Conservation (phyloP, 2,329 filamentous ascomycete genomes). For the Aspergillus costaricaensis region DNA sequence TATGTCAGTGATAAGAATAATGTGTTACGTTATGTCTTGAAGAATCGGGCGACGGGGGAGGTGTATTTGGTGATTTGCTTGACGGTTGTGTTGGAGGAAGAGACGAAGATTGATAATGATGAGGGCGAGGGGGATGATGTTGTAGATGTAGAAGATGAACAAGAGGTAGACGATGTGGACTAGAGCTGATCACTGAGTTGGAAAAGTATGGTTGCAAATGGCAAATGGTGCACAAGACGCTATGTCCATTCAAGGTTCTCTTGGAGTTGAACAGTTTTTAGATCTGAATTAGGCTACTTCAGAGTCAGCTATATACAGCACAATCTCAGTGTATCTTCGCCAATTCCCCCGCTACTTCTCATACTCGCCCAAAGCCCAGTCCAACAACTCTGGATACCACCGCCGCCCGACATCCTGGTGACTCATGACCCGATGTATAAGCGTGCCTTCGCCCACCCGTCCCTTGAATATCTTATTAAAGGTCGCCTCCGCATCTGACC, state of each 20-base stretch:
- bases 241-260: rapidly evolving
- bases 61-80: slow-evolving; percentile 82
- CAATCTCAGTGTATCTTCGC: too few species aligned
- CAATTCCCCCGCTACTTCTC: slow-evolving; percentile 4
- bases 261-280: too few species aligned
- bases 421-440: slow-evolving; percentile 40
- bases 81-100: slow-evolving; percentile 60
- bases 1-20: slow-evolving; percentile 69
- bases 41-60: slow-evolving; percentile 71
- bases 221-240: too few species aligned
- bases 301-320: too few species aligned
- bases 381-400: slow-evolving; percentile 40
- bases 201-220: too few species aligned
- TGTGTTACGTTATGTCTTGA: slow-evolving; percentile 86
- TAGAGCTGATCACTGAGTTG: too few species aligned
- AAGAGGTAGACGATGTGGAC: slow-evolving; percentile 27
- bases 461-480: slow-evolving; percentile 37
- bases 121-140: slow-evolving; percentile 4
- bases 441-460: slow-evolving; percentile 36
- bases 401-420: slow-evolving; percentile 40
- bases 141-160: slow-evolving; percentile 18
- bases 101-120: slow-evolving; percentile 20
- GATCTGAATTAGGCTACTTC: too few species aligned
- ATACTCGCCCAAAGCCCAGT: slow-evolving; percentile 30
- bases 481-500: slow-evolving; percentile 40